Conservation (phyloP, 495 filamentous ascomycete genomes). For the Rostrohypoxylon terebratum region DNA sequence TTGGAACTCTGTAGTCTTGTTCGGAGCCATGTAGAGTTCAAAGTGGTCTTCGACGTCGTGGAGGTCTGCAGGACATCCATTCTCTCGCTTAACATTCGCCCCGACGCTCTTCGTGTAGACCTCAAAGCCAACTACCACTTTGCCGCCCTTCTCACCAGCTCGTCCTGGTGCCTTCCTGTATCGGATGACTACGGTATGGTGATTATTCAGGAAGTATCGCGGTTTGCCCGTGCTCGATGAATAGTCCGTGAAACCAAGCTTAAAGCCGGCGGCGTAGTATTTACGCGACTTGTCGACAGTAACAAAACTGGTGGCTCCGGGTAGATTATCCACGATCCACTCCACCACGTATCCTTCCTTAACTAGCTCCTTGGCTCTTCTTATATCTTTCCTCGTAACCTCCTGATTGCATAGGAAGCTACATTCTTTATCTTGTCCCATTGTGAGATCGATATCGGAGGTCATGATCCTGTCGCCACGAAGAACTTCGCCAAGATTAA, state of each 20-base stretch:
- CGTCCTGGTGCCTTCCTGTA: conserved; percentile 79
- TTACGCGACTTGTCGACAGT: conserved; percentile 88
- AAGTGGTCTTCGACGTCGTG: conserved; percentile 71
- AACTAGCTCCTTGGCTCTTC: conserved; percentile 79
- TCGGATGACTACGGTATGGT: conserved; percentile 88
- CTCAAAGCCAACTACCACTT: conserved; percentile 92
- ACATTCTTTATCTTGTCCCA: conserved; percentile 83
- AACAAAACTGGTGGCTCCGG: conserved; percentile 92
- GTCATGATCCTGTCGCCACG: conserved; percentile 90
- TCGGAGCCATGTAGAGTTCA: conserved; percentile 74
- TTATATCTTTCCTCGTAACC: conserved; percentile 73
- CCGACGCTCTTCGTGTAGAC: conserved; percentile 90
- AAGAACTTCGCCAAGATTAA: conserved; percentile 94
- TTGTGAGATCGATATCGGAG: conserved; percentile 86
- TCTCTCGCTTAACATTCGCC: conserved; percentile 64
- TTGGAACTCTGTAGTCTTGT: conserved; percentile 65
- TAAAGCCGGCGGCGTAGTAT: conserved; percentile 97
- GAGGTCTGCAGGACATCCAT: conserved; percentile 75
- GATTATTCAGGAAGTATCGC: conserved; percentile 89
- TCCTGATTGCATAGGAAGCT: conserved; percentile 78
- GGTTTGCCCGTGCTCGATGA: conserved; percentile 69
- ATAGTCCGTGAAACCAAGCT: conserved; percentile 82
- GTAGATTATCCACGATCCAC: conserved; percentile 97
- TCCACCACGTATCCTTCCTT: conserved; percentile 88
- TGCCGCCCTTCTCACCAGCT: conserved; percentile 75